phyloP scores from a whole-genome alignment of 331 rosid genomes.

The Dryas integrifolia region DNA sequence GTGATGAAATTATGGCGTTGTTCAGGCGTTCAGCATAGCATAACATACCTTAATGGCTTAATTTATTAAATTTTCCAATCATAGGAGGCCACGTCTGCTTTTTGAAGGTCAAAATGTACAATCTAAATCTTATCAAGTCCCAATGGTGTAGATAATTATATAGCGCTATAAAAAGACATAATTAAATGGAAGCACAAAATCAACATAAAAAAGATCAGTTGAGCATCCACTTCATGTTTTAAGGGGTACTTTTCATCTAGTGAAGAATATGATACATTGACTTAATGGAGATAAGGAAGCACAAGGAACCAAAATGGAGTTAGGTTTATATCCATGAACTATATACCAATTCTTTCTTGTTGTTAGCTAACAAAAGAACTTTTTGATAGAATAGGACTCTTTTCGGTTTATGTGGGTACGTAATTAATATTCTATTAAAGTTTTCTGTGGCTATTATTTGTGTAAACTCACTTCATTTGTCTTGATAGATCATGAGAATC shows the following conservation, averaged over 20 bases:
- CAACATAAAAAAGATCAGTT: too few relatives aligned
- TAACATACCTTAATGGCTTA: too few relatives aligned
- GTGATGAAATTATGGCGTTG: slow-evolving; percentile 10
- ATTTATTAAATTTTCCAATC: background rate
- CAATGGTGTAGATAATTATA: too few relatives aligned
- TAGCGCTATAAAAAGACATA: too few relatives aligned
- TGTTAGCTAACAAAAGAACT: background rate
- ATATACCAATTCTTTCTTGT: background rate
- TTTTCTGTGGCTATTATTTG: background rate
- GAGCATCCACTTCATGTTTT: too few relatives aligned
- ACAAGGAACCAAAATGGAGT: slow-evolving; percentile 14
- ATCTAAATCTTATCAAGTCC: too few relatives aligned
- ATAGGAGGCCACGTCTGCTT: background rate
- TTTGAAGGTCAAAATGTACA: too few relatives aligned
- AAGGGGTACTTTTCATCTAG: background rate
- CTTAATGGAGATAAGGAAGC: background rate
- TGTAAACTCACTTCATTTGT: background rate
- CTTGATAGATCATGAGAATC: background rate
- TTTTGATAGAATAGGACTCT: background rate
- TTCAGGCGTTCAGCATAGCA: too few relatives aligned
- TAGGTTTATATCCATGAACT: background rate
- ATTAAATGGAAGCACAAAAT: too few relatives aligned
- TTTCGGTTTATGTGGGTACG: background rate
- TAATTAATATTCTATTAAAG: background rate
- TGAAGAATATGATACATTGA: background rate